A percentile compares a stretch with the other conserved stretches of the same genome.
phyloP scores from a whole-genome alignment of 1,284 basidiomycete species.

The Fomitopsis schrenkii region DNA sequence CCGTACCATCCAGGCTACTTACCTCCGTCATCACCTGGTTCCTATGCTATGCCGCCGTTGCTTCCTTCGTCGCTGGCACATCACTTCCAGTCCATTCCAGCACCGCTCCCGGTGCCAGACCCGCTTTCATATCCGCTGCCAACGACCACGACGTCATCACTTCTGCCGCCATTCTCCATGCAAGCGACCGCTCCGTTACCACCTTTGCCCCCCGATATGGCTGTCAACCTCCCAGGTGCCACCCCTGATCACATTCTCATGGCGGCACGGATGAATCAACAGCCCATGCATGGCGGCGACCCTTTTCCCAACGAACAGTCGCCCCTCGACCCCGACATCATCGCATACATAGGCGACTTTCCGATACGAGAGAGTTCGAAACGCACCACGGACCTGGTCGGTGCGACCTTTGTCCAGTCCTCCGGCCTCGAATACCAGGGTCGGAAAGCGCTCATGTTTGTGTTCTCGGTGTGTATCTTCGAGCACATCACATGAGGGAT shows the following conservation, averaged over 20 bases:
- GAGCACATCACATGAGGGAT: not conserved
- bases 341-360: slow-evolving; percentile 36
- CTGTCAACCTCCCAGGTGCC: not conserved
- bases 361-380: slow-evolving; percentile 48
- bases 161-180: not conserved
- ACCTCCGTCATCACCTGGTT: not conserved
- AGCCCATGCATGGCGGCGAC: not conserved
- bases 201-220: not conserved
- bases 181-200: not conserved
- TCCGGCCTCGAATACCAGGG: slow-evolving; percentile 55
- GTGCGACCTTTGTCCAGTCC: slow-evolving; percentile 62
- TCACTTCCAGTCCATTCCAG: not conserved
- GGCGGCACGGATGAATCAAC: not conserved
- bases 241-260: not conserved
- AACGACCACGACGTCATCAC: not conserved
- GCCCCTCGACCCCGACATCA: slow-evolving; percentile 23
- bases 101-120: not conserved
- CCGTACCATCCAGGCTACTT: not conserved
- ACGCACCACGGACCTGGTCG: slow-evolving; percentile 52
- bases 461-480: slow-evolving; percentile 50
- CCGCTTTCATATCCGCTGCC: not conserved
- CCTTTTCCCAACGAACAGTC: not conserved
- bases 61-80: not conserved
- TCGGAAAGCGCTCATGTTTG: slow-evolving; percentile 60
- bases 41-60: not conserved